Base-by-base conservation (phyloP, 768 basidiomycete genomes). In the Auriscalpium vulgare region DNA sequence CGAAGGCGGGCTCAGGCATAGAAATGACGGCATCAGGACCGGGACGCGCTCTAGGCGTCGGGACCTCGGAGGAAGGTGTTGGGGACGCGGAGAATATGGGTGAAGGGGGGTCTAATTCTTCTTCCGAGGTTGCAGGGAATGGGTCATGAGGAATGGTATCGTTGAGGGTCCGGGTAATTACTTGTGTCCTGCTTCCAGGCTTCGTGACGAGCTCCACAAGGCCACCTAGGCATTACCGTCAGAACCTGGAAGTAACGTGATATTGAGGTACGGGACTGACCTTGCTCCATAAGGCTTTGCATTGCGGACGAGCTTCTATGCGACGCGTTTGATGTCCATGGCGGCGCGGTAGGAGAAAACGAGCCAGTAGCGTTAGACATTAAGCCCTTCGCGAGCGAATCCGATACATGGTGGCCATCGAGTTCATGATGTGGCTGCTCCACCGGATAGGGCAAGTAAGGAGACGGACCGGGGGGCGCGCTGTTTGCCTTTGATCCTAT, bases 231-330 rank as follows among this genome's bases (percentile, higher is more conserved):
- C 17, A 19, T 19, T 10, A 29, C 55, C 16, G 51, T 59, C 43
- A 58, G 17, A 16, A 44, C 10, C 8, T n/a, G 10, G 10, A 37
- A 13, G 17, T 14, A 21, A 37, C 13, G 19, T n/a, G 14, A 14
- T n/a, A 21, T 19, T 11, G 38, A 14, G 11, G 37, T 13, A 29
- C n/a, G 8, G 23, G 6, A 53, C 65, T 21, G 58, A 78, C 78
- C 81, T 64, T 83, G 77, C 56, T 88, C 83, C 84, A 87, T 86
- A 10, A 86, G 73, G 50, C 78, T 77, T 54, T 85, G 81, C 71
- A 87, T 73, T 0, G 78, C 83, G 64, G 55, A 73, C 68, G 56
- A 69, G 63, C 34, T 69, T 62, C 8, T 50, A 29, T 48, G 53
- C 9, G 57, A 51, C 9, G 44, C 48, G 6, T 49, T 47, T 34